phyloP scores from a whole-genome alignment of 768 basidiomycete genomes.

The Amanita pseudoporphyria region DNA sequence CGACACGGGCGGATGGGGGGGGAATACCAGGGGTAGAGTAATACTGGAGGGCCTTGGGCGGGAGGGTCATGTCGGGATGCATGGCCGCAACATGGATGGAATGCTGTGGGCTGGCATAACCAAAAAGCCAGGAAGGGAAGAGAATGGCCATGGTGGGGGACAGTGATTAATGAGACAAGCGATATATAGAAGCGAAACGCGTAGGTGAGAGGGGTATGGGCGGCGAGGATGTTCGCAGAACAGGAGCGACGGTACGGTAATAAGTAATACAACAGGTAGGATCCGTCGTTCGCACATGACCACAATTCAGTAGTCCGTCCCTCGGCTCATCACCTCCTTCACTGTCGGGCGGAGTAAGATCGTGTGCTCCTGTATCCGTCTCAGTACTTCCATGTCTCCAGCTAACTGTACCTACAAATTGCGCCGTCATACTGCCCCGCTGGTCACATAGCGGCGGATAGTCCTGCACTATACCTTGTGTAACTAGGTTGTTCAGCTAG shows the following conservation, averaged over 20 bases:
- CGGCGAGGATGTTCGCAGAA: neutral
- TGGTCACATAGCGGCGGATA: conserved; percentile 91
- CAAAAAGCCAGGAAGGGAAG: conserved; percentile 11
- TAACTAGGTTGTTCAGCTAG: conserved; percentile 84
- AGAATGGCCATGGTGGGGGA: conserved; percentile 13
- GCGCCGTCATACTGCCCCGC: conserved; percentile 85
- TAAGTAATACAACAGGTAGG: neutral
- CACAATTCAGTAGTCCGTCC: conserved; percentile 57
- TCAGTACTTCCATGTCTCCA: neutral
- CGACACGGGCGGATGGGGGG: conserved; percentile 67
- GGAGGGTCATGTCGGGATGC: conserved; percentile 19
- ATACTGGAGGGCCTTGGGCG: conserved; percentile 31
- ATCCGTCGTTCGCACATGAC: neutral
- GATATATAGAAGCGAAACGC: neutral
- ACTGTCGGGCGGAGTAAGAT: conserved; percentile 76
- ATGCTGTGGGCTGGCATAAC: conserved; percentile 9
- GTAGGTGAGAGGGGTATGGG: neutral
- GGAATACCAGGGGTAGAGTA: conserved; percentile 60
- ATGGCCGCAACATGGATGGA: conserved; percentile 8
- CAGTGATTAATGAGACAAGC: neutral
- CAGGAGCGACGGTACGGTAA: neutral
- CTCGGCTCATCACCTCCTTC: conserved; percentile 79
- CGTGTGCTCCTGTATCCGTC: conserved; percentile 60
- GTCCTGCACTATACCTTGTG: conserved; percentile 79
- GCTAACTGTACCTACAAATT: conserved; percentile 51